Evolutionary conservation across 345 rosid genomes (phyloP).

Genomic region (Corchorus capsularis): DNA sequence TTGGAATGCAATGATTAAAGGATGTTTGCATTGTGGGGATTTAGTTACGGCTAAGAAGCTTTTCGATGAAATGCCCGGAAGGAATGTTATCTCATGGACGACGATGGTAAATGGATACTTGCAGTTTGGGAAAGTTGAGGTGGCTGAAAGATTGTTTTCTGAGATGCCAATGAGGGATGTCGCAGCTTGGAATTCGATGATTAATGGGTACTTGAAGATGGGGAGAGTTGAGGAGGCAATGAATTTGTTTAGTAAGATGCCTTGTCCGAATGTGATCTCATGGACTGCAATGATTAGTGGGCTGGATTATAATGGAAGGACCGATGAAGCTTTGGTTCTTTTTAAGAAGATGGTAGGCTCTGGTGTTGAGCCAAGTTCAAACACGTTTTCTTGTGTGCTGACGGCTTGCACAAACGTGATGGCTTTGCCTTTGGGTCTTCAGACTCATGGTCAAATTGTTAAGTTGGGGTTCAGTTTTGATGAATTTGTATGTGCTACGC

Average conservation of each 20-base stretch:
- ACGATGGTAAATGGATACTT: slow-evolving; percentile 69
- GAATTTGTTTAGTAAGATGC: slow-evolving; percentile 61
- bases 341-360: slow-evolving; percentile 53
- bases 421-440: slow-evolving; percentile 47
- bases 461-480: slow-evolving; percentile 49
- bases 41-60: slow-evolving; percentile 40
- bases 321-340: slow-evolving; percentile 49
- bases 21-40: slow-evolving; percentile 65
- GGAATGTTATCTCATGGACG: slow-evolving; percentile 73
- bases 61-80: slow-evolving; percentile 72
- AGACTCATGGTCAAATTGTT: slow-evolving; percentile 55
- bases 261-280: slow-evolving; percentile 60
- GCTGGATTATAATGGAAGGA: slow-evolving; percentile 57
- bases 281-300: slow-evolving; percentile 89
- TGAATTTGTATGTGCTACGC: slow-evolving; percentile 58
- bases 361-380: slow-evolving; percentile 44
- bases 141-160: slow-evolving; percentile 56
- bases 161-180: slow-evolving; percentile 62
- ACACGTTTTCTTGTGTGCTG: slow-evolving; percentile 57
- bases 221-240: slow-evolving; percentile 56
- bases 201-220: slow-evolving; percentile 59
- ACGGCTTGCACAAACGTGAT: slow-evolving; percentile 58
- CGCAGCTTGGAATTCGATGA: slow-evolving; percentile 76
- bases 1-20: slow-evolving; percentile 75
- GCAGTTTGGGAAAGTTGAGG: slow-evolving; percentile 48